Evolutionary conservation across 2,329 filamentous ascomycete species (phyloP), one percentile per base, ranked within the genome.

Genomic region (Talaromyces amestolkiae): DNA sequence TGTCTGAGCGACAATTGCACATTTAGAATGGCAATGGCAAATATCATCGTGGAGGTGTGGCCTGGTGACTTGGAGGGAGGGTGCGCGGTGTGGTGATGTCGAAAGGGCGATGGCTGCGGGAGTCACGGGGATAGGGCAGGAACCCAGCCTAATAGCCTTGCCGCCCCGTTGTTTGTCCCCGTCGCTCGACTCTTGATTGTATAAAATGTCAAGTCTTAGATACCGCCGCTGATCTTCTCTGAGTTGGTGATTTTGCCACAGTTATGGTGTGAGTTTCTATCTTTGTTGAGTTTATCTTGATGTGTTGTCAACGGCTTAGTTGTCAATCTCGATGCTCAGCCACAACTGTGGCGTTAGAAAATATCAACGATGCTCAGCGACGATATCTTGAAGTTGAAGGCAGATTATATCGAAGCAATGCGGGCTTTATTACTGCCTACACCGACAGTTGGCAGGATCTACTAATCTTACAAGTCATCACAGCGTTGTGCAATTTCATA

Each of bases 301-400:
- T 63, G 61, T 39, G 61, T 33, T 63, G 61, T 56, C 61, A 63
- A 45, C 39, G 22, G 49, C 47, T 56, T 51, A 63, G 31, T 47
- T 41, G 61, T 27, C 61, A 58, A 22, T 33, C 17, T 41, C 22
- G 49, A 33, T 33, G 63, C 63, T 65, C 13, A 65, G 63, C 63
- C 63, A 65, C 63, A 65, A 24, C 24, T 65, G 63, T 65, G 63
- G 63, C 63, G 49, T 39, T 31, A 9, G 31, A 37, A 9, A 33
- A 19, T 35, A 19, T 24, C 49, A 51, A 22, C 15, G 17, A n/a
- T 22, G 31, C 15, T 33, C 19, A 56, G n/a, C n/a, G n/a, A 37
- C 17, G 33, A 22, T 56, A 22, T 24, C n/a, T 24, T 37, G 31
- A 56, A 56, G n/a, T 19, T 22, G 5, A 22, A 33, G 9, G 9